phyloP scores from a whole-genome alignment of 2,329 filamentous ascomycete genomes.

The Cercospora sp. region DNA sequence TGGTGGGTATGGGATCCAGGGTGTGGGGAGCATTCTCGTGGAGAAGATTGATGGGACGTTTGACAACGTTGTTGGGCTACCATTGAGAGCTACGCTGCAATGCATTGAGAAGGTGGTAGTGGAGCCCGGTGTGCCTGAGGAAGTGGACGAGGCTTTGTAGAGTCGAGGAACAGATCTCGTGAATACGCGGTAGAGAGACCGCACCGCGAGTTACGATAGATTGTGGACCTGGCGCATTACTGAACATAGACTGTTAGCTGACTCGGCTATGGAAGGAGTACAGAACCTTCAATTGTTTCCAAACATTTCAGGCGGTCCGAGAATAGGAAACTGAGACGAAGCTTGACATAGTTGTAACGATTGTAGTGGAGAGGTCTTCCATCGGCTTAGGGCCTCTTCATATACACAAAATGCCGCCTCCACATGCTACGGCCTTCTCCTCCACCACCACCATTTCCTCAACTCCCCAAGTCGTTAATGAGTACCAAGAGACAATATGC shows the following conservation, averaged over 20 bases:
- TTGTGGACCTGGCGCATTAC: background rate
- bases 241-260: background rate
- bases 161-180: too few species aligned
- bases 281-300: background rate
- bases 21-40: constrained; percentile 79
- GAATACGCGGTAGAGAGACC: too few species aligned
- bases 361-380: constrained; percentile 30
- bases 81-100: constrained; percentile 72
- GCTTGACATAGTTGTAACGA: background rate
- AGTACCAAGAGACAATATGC: constrained; percentile 1
- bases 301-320: background rate
- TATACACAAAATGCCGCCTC: constrained; percentile 8
- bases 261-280: background rate
- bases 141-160: constrained; percentile 41
- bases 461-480: background rate
- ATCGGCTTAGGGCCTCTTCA: constrained; percentile 20
- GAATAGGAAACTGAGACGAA: background rate
- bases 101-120: constrained; percentile 82
- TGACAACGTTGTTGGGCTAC: constrained; percentile 93
- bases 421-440: background rate
- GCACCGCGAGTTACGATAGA: background rate
- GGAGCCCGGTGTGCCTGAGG: constrained; percentile 66
- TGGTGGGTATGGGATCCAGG: constrained; percentile 92
- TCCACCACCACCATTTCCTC: background rate
- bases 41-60: constrained; percentile 85